Evolutionary conservation across 352 stramenopile species (phyloP).

Genomic region (Pythium dissotocum): DNA sequence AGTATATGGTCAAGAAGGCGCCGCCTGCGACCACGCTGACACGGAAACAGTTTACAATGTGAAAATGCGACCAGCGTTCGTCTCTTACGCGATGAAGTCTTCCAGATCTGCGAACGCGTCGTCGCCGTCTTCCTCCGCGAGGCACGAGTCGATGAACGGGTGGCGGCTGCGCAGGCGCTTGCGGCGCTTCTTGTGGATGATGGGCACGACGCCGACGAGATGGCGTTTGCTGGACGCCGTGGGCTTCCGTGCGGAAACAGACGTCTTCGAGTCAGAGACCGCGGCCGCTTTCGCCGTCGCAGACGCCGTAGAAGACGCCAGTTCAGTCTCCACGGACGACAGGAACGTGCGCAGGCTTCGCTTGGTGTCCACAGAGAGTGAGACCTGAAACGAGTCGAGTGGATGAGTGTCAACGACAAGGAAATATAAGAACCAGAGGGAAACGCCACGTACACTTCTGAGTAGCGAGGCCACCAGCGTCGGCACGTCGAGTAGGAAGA

Average conservation of each 20-base stretch:
- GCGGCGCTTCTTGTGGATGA: conserved; percentile 29
- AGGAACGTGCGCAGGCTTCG: neutral
- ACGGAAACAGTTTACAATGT: conserved; percentile 24
- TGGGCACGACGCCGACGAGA: conserved; percentile 31
- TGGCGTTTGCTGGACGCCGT: conserved; percentile 12
- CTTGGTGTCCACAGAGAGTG: neutral
- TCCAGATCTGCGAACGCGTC: conserved; percentile 42
- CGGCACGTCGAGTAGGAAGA: conserved; percentile 33
- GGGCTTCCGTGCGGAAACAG: neutral
- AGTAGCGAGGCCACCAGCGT: conserved; percentile 16
- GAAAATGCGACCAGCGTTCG: neutral
- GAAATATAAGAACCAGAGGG: neutral
- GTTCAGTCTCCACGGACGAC: neutral
- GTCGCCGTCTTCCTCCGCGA: conserved; percentile 39
- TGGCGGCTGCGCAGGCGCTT: conserved; percentile 36
- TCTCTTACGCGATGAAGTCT: conserved; percentile 37
- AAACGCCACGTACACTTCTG: conserved; percentile 18
- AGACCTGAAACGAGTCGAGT: neutral
- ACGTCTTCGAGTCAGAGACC: neutral
- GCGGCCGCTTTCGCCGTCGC: neutral
- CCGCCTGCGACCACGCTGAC: conserved; percentile 20
- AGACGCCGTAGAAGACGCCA: neutral
- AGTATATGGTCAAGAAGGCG: conserved; percentile 29
- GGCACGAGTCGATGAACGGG: conserved; percentile 39
- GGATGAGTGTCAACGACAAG: neutral